Evolutionary conservation across 805 yeast species (phyloP), one percentile per base, ranked within the genome.

Genomic region (Blastobotrys terrestris): DNA sequence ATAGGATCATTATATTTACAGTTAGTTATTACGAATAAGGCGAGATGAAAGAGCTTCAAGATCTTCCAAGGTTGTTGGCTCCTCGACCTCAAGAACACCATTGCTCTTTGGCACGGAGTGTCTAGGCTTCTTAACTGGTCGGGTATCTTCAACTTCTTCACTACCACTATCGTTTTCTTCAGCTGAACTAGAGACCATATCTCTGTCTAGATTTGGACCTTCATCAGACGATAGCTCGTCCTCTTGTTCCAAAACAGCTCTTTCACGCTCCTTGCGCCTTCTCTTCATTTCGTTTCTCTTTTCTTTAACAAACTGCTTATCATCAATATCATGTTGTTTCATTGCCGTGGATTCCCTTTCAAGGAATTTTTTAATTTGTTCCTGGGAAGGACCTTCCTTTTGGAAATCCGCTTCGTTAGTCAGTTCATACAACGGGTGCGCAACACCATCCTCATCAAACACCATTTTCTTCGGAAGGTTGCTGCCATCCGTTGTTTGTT

Each of bases 401-500:
- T 69, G 77, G 78, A 94, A 94, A 54, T 87, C 95, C 42, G 83
- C 94, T 69, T 89, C 97, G 60, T 85, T 87, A 65, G 88, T 90
- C 55, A 94, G 75, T 70, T 92, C 98, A 64, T 94, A 94, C 3
- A 92, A 74, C 7, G 95, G 87, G 68, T 92, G 98, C 0, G 98
- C 85, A 3, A 75, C 77, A 22, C 99, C 99, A 2, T 92, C 97
- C 57, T 94, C 99, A 65, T 94, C 99, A 64, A 92, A 94, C 52
- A 79, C 76, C 60, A 92, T 67, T 66, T 90, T 94, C 18, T 85
- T 81, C 15, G 96, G 85, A 53, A 80, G 78, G 1, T 88, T 87
- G 35, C 35, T 26, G 11, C 35, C 35, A 26, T 26, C 35, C 5
- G 35, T 26, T 26, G 35, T 26, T 56, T 78, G 78, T 13, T 75